These are phyloP conservation scores for Yarrowia yakushimensis DNA, from an alignment of 805 yeast species.

Conservation along the genomic window DNA sequence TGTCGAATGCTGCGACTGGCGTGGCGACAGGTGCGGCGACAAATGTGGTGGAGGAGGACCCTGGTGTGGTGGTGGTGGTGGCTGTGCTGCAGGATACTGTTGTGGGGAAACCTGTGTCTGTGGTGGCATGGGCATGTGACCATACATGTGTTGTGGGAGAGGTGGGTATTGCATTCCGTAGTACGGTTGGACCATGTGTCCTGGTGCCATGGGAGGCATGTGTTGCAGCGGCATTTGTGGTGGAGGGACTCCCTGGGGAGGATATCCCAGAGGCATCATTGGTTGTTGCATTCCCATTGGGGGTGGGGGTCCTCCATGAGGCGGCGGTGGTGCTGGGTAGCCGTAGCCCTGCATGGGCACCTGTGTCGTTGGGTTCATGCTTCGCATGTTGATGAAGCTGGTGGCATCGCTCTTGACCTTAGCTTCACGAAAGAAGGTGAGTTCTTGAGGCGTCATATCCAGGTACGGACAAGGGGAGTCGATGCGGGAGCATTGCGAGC, in stretches of 20 bases:
- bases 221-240: slow-evolving; percentile 10
- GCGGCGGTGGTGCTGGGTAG: not conserved
- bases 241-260: not conserved
- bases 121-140: slow-evolving; percentile 7
- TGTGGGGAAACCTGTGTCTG: not conserved
- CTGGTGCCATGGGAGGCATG: not conserved
- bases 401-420: slow-evolving; percentile 19
- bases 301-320: not conserved
- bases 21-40: not conserved
- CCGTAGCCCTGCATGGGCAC: slow-evolving; percentile 11
- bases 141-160: not conserved
- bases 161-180: not conserved
- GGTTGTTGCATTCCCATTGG: not conserved
- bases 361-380: slow-evolving; percentile 17
- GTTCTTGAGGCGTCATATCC: slow-evolving; percentile 46
- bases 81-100: not conserved
- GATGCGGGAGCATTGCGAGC: slow-evolving; percentile 52
- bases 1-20: not conserved
- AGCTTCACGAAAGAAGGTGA: slow-evolving; percentile 36
- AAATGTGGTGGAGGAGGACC: not conserved
- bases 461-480: slow-evolving; percentile 50
- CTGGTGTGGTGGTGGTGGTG: not conserved
- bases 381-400: slow-evolving; percentile 15
- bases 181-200: not conserved
- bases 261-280: slow-evolving; percentile 18